Evolutionary conservation across 257 asterid species (phyloP).

Genomic region (Jacaranda copaia): DNA sequence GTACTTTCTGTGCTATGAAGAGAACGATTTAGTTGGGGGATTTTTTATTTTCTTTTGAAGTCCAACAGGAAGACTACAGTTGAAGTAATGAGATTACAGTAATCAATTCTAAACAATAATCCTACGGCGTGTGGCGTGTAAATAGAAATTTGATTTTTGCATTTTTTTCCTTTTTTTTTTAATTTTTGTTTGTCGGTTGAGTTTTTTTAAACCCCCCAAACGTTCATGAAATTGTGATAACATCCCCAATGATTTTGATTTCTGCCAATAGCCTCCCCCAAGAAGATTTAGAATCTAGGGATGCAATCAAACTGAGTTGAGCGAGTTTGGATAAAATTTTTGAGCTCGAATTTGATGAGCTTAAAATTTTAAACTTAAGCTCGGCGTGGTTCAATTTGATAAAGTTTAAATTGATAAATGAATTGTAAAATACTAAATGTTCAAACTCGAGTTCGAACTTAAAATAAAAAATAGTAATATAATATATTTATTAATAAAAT

Average conservation of each 20-base stretch:
- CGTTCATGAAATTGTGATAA: not conserved
- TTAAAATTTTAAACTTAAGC: too few species aligned
- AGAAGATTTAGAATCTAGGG: too few species aligned
- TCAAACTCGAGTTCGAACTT: too few species aligned
- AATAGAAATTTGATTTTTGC: not conserved
- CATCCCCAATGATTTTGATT: not conserved
- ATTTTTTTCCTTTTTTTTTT: not conserved
- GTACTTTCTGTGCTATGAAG: slow-evolving; percentile 15
- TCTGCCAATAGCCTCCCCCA: not conserved
- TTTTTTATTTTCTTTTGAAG: slow-evolving; percentile 18
- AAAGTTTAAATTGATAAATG: too few species aligned
- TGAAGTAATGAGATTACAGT: not conserved
- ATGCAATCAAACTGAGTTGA: too few species aligned
- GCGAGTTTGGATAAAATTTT: too few species aligned
- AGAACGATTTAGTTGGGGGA: slow-evolving; percentile 25
- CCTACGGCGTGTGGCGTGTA: not conserved
- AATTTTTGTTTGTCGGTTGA: not conserved
- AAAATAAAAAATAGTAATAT: too few species aligned
- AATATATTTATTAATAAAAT: too few species aligned
- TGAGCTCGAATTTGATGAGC: too few species aligned
- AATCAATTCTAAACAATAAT: not conserved
- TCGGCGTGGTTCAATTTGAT: too few species aligned
- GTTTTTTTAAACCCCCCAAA: slow-evolving; percentile 11
- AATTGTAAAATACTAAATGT: too few species aligned
- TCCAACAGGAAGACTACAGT: not conserved